Percentiles rank a stretch among this genome's conserved stretches.
Evolutionary conservation across 1,284 basidiomycete species (phyloP).

Genomic region (Boletus mariae): DNA sequence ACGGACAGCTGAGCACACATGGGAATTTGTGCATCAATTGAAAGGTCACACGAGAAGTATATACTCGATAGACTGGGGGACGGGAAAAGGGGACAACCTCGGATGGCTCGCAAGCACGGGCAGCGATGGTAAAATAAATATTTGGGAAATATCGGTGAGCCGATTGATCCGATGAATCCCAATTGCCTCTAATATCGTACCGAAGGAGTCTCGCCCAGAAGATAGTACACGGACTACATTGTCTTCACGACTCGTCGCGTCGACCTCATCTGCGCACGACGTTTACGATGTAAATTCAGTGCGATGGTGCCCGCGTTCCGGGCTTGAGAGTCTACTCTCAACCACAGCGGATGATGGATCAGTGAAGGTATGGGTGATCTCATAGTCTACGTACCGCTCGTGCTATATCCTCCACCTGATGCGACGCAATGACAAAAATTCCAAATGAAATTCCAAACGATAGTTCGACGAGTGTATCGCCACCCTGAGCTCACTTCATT

Average conservation of each 20-base stretch:
- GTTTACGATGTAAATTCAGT: slow-evolving; percentile 78
- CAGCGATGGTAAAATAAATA: slow-evolving; percentile 71
- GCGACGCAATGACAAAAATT: too few relatives aligned
- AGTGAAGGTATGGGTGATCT: slow-evolving; percentile 60
- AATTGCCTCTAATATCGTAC: slow-evolving; percentile 2
- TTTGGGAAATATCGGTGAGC: slow-evolving; percentile 70
- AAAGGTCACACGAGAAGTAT: slow-evolving; percentile 69
- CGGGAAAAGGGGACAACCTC: slow-evolving; percentile 44
- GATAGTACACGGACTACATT: slow-evolving; percentile 29
- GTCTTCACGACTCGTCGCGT: slow-evolving; percentile 47
- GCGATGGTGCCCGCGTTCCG: slow-evolving; percentile 68
- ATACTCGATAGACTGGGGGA: slow-evolving; percentile 81
- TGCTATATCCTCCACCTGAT: too few relatives aligned
- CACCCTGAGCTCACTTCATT: too few relatives aligned
- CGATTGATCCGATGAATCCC: neutral
- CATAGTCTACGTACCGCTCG: too few relatives aligned
- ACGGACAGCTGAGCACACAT: slow-evolving; percentile 51
- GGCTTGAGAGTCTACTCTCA: slow-evolving; percentile 62
- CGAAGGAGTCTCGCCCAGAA: slow-evolving; percentile 25
- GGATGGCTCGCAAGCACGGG: slow-evolving; percentile 78
- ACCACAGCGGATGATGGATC: slow-evolving; percentile 79
- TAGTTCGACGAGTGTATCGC: too few relatives aligned
- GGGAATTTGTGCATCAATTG: slow-evolving; percentile 55
- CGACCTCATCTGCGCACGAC: slow-evolving; percentile 60
- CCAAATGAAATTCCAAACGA: too few relatives aligned